Evolutionary conservation across 1,139 yeast genomes (phyloP).

Genomic region (Yamadazyma spencermartinsiae): DNA sequence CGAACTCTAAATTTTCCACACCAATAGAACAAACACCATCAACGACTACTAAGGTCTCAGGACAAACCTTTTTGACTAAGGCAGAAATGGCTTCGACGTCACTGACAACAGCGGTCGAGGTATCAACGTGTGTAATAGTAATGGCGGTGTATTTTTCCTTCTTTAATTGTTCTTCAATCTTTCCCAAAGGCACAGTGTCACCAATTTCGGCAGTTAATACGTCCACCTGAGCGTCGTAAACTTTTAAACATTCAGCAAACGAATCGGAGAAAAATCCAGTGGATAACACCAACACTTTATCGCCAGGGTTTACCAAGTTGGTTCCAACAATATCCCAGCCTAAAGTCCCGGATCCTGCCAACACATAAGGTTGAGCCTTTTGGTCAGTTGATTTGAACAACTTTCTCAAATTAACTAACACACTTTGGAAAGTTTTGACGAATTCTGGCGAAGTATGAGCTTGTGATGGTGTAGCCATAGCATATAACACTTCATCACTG

Average conservation of each 20-base stretch:
- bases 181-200: constrained; percentile 59
- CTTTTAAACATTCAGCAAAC: constrained; percentile 75
- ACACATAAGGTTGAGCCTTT: constrained; percentile 71
- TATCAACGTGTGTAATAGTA: constrained; percentile 93
- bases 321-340: constrained; percentile 94
- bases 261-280: constrained; percentile 94
- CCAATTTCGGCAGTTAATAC: constrained; percentile 75
- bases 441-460: constrained; percentile 93
- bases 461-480: constrained; percentile 83
- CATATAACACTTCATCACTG: constrained; percentile 75
- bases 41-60: constrained; percentile 79
- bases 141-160: constrained; percentile 60
- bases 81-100: constrained; percentile 66
- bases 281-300: constrained; percentile 73
- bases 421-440: constrained; percentile 68
- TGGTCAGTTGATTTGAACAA: constrained; percentile 71
- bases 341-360: constrained; percentile 90
- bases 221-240: constrained; percentile 70
- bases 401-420: constrained; percentile 65
- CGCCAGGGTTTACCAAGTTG: constrained; percentile 68
- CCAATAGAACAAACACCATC: constrained; percentile 96
- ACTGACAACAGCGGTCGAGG: constrained; percentile 87
- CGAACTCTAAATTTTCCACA: constrained; percentile 82
- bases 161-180: constrained; percentile 55
- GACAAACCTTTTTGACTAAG: constrained; percentile 63